These are phyloP conservation scores for Mesotaenium endlicherianum DNA, from an alignment of 139 green algal genomes.

Conservation along the genomic window DNA sequence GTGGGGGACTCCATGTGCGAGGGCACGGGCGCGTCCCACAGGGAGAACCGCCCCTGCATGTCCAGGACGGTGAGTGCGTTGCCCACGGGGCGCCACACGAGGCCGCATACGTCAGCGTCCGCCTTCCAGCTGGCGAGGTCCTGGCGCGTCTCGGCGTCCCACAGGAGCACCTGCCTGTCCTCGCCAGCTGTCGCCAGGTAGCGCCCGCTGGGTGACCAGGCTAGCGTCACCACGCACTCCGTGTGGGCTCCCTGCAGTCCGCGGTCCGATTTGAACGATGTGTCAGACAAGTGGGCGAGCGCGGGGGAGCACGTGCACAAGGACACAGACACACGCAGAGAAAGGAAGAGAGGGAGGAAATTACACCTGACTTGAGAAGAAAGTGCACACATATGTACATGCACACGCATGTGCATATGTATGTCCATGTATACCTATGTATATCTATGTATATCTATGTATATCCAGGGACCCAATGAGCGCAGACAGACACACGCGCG, in stretches of 20 bases:
- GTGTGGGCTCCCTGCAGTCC: conserved; percentile 57
- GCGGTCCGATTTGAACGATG: too few relatives aligned
- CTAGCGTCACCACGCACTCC: conserved; percentile 54
- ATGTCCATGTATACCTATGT: too few relatives aligned
- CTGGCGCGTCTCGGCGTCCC: conserved; percentile 60
- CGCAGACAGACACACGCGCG: too few relatives aligned
- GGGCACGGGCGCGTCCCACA: conserved; percentile 68
- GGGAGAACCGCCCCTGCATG: conserved; percentile 59
- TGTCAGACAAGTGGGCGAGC: not conserved
- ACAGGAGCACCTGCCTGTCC: conserved; percentile 69
- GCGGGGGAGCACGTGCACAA: not conserved
- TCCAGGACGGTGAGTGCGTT: conserved; percentile 70
- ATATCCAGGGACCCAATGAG: too few relatives aligned
- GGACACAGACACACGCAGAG: not conserved
- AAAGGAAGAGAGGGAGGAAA: too few relatives aligned
- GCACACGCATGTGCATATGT: too few relatives aligned
- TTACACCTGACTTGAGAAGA: too few relatives aligned
- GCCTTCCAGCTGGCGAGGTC: conserved; percentile 23
- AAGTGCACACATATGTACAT: too few relatives aligned
- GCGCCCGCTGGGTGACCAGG: conserved; percentile 77
- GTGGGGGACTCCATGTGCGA: conserved; percentile 22
- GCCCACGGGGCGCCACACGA: conserved; percentile 69
- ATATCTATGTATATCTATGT: too few relatives aligned
- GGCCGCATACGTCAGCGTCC: conserved; percentile 35
- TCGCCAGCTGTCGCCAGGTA: conserved; percentile 67